Evolutionary conservation across 352 stramenopile species (phyloP), one percentile per base, ranked within the genome.

Genomic region (Globisporangium megalacanthum): DNA sequence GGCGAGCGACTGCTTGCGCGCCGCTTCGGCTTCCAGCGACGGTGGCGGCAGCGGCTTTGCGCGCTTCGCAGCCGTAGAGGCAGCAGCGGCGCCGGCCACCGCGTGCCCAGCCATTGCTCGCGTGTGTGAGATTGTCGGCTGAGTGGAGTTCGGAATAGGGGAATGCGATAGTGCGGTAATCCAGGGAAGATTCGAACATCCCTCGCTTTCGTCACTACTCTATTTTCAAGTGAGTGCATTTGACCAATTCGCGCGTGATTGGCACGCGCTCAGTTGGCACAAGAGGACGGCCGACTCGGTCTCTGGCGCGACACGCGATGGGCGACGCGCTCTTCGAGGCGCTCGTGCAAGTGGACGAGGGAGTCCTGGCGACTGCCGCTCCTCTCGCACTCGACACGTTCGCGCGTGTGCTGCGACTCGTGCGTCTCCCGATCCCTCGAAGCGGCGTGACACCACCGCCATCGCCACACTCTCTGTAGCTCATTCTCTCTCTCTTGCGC

Each of bases 261-360:
- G 25, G 25, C 25, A 29, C 25, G 25, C 25, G 25, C 2, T 1
- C 25, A 4, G 2, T 29, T 29, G 25, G 25, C 25, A 29, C 25
- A 4, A 4, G 25, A 29, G 25, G 25, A 29, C 25, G 25, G 25
- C 1, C 25, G 25, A 29, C 25, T 29, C 25, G 25, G 25, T 29
- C 25, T 29, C 25, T 29, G 1, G 25, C 25, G 17, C 17, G 41
- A 6, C 10, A 4, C 13, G 56, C 46, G 37, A 45, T 45, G 48
- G 51, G 56, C 37, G 49, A 29, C 29, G 76, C 70, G 45, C 64
- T 52, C 37, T 90, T 90, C 50, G 74, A 83, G 57, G 59, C 68
- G 53, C 72, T 88, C 65, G 80, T 90, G 60, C 72, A 77, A 67
- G 49, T 88, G 50, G 78, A 86, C 55, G 78, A 88, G 41, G 70